Evolutionary conservation across 495 filamentous ascomycete species (phyloP), one percentile per base, ranked within the genome.

Genomic region (Talaromyces thailandensis): DNA sequence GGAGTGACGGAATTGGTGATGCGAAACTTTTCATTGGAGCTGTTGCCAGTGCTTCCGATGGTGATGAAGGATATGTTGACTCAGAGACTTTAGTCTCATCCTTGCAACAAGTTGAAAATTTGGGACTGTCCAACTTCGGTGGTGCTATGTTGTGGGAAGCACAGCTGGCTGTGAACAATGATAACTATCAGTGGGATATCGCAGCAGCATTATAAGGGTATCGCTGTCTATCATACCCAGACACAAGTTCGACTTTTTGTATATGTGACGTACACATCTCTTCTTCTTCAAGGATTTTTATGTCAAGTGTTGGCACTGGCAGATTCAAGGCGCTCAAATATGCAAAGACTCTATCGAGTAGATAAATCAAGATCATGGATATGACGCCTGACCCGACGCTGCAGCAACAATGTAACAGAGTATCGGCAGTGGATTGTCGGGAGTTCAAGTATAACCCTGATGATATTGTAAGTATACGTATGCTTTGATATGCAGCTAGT

Each of bases 81-180:
- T 71, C 73, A 0, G 76, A 80, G 0, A 67, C 68, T 0, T 78
- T 88, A 62, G 82, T 76, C 21, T 66, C 73, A 31, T 65, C 68
- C 14, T 61, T 91, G 52, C 25, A 63, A 71, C 1, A 72, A 74
- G 37, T 86, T 81, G 67, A 76, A 80, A 63, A 70, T 64, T n/a
- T 72, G 18, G 78, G 80, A 61, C 71, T 79, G 4, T 56, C 75
- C 3, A 76, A 74, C 7, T 91, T 91, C 64, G 88, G 86, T 53
- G 88, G 88, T 69, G 76, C 90, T 16, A 86, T 88, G 82, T 66
- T 92, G 8, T 91, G 86, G 85, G 88, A 91, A 37, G 87, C 88
- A 8, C 85, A 84, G 0, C 72, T 74, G 6, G 76, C 79, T 2
- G 71, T 78, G 4, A 70, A 75, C 6, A 85, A 88, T 60, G 58